Conservation (phyloP, 768 basidiomycete genomes). For the Multifurca ochricompacta region DNA sequence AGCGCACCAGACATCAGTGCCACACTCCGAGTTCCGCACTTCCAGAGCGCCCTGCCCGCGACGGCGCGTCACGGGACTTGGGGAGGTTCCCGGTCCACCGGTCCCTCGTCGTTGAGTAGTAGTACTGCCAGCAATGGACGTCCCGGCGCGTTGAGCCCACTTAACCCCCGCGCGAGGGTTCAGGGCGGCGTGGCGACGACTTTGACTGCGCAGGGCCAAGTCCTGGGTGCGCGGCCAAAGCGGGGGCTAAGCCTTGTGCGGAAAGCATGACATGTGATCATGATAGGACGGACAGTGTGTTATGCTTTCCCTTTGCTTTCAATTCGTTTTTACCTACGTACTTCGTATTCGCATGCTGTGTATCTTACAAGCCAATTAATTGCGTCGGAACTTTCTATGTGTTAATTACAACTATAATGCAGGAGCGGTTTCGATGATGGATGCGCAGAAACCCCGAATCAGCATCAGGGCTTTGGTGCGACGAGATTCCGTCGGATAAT, state of each 20-base stretch:
- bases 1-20: constrained; percentile 38
- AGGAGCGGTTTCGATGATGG: neutral
- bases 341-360: neutral
- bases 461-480: constrained; percentile 8
- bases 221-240: constrained; percentile 15
- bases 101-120: neutral
- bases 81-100: neutral
- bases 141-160: constrained; percentile 17
- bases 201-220: constrained; percentile 19
- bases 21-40: constrained; percentile 36
- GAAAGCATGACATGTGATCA: constrained; percentile 6
- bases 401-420: neutral
- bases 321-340: neutral
- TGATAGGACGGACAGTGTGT: neutral
- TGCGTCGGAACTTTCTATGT: neutral
- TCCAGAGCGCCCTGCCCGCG: constrained; percentile 41
- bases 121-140: constrained; percentile 4
- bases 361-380: constrained; percentile 1
- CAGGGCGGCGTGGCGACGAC: constrained; percentile 20
- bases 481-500: constrained; percentile 54
- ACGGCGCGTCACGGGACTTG: constrained; percentile 58
- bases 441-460: neutral
- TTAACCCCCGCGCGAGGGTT: constrained; percentile 21
- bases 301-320: neutral
- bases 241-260: constrained; percentile 17